phyloP scores from a whole-genome alignment of 2,329 filamentous ascomycete genomes.

The Xylaria sp. region DNA sequence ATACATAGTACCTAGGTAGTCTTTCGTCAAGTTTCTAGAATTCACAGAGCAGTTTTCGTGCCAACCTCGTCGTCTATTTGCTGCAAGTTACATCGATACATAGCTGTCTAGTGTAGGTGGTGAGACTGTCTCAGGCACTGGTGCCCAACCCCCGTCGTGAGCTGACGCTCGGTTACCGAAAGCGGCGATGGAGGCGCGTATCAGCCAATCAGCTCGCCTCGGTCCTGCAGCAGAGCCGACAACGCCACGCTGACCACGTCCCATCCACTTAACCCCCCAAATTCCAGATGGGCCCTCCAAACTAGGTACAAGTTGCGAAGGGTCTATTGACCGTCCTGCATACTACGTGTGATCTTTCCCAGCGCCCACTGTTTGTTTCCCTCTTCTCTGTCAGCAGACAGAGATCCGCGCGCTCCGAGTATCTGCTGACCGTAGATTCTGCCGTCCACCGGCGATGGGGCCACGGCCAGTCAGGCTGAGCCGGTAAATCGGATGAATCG shows the following conservation, averaged over 20 bases:
- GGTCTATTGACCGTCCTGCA: no score
- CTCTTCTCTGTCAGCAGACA: no score
- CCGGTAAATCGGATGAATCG: slow-evolving; percentile 20
- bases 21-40: no score
- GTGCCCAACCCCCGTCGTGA: background rate
- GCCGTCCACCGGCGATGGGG: background rate
- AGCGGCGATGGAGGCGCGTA: slow-evolving; percentile 10
- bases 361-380: no score
- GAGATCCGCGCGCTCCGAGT: background rate
- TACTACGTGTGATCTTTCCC: slow-evolving; percentile 25
- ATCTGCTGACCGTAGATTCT: background rate
- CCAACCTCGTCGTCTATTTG: no score
- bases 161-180: slow-evolving; percentile 20
- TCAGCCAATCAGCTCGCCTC: slow-evolving; percentile 15
- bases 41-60: no score
- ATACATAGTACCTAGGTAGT: no score
- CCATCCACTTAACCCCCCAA: no score
- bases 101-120: background rate
- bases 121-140: background rate
- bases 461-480: slow-evolving; percentile 1
- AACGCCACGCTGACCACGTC: background rate
- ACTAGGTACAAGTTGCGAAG: background rate
- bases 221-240: background rate
- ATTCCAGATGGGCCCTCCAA: background rate
- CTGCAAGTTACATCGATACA: no score